Conservation (phyloP, 371 early-diverging fungal genomes). For the Mucor mucedo region DNA sequence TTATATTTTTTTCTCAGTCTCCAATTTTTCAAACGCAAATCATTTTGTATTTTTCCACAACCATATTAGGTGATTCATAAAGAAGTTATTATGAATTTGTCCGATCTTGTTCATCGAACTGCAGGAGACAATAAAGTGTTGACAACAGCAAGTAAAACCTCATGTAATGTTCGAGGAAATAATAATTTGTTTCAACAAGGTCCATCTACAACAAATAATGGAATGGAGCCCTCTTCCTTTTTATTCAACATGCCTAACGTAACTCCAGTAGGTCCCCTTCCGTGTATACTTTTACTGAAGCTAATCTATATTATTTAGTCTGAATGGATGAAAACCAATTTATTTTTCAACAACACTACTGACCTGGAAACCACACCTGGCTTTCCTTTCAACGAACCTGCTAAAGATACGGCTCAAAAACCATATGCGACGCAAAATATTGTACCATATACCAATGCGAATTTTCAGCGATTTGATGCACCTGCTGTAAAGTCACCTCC, state of each 20-base stretch:
- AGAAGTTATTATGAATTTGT: constrained; percentile 38
- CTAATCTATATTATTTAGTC: constrained; percentile 12
- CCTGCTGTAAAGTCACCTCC: not conserved
- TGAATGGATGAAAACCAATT: constrained; percentile 24
- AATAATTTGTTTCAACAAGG: constrained; percentile 14
- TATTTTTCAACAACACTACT: constrained; percentile 12
- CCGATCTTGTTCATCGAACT: constrained; percentile 44
- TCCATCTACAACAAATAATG: constrained; percentile 18
- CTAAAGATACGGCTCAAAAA: too few species aligned
- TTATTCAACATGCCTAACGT: constrained; percentile 24
- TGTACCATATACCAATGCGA: too few species aligned
- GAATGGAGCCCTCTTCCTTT: constrained; percentile 16
- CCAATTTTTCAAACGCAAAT: too few species aligned
- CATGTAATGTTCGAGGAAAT: not conserved
- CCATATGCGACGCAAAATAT: too few species aligned
- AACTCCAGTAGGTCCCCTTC: not conserved
- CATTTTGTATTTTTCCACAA: not conserved
- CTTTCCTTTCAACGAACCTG: not conserved
- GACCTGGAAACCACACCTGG: not conserved
- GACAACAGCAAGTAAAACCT: constrained; percentile 7
- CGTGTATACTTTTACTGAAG: not conserved
- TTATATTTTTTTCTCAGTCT: too few species aligned
- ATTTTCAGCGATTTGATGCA: too few species aligned
- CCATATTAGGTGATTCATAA: not conserved
- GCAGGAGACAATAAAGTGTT: constrained; percentile 29